These are phyloP conservation scores for Naumovozyma dairenensis DNA, from an alignment of 805 yeast genomes.

Conservation along the genomic window DNA sequence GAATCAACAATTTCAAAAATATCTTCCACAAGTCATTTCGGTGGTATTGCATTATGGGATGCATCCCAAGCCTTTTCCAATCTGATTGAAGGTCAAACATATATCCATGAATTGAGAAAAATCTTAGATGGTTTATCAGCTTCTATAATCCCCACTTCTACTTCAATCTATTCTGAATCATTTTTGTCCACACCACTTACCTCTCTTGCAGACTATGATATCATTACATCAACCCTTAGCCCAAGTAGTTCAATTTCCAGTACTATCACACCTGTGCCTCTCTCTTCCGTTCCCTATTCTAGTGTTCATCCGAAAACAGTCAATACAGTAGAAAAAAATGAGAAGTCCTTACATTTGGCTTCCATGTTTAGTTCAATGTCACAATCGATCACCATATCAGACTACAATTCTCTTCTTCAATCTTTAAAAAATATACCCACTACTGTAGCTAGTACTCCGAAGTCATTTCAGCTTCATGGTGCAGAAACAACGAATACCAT, in stretches of 20 bases:
- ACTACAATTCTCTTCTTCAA: no score
- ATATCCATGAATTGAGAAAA: slow-evolving; percentile 36
- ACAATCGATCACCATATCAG: neutral
- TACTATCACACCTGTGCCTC: no score
- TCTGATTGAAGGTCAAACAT: slow-evolving; percentile 35
- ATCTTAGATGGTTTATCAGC: slow-evolving; percentile 25
- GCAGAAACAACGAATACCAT: no score
- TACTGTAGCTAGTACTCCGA: no score
- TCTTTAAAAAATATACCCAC: no score
- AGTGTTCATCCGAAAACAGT: neutral
- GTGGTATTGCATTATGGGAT: slow-evolving; percentile 90
- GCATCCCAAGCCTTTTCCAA: slow-evolving; percentile 62
- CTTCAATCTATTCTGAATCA: slow-evolving; percentile 11
- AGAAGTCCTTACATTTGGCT: neutral
- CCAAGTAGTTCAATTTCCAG: slow-evolving; percentile 3
- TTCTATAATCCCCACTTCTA: slow-evolving; percentile 9
- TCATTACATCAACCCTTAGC: slow-evolving; percentile 3
- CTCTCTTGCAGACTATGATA: no score
- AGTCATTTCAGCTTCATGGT: no score
- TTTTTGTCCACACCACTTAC: no score
- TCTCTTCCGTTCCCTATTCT: no score
- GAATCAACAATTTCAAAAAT: slow-evolving; percentile 55
- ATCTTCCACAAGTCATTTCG: slow-evolving; percentile 61
- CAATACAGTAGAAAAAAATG: neutral
- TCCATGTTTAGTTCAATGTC: neutral